Conservation (phyloP, 176 grass and related monocot genomes). For the Zea mays region Zm-B73-REFERENCE-NAM-5.0 NC_050096.1:78308001-78308500, state of each 20-base stretch:
- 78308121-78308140: slow-evolving; percentile 32
- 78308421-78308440: slow-evolving; percentile 96
- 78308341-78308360: slow-evolving; percentile 56
- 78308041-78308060: slow-evolving; percentile 43
- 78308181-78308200: slow-evolving; percentile 71
- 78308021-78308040: slow-evolving; percentile 41
- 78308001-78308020: slow-evolving; percentile 57
- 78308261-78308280: slow-evolving; percentile 66
- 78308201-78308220: slow-evolving; percentile 40
- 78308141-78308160: slow-evolving; percentile 46
- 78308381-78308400: slow-evolving; percentile 90
- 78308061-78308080: slow-evolving; percentile 44
- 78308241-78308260: slow-evolving; percentile 43
- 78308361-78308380: slow-evolving; percentile 69
- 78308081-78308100: slow-evolving; percentile 26
- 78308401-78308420: slow-evolving; percentile 95
- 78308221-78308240: slow-evolving; percentile 48
- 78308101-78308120: slow-evolving; percentile 39
- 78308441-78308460: slow-evolving; percentile 94
- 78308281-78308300: slow-evolving; percentile 41
- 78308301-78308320: slow-evolving; percentile 67
- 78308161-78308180: slow-evolving; percentile 49
- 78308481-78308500: slow-evolving; percentile 89
- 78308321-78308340: slow-evolving; percentile 75
- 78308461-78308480: slow-evolving; percentile 97